A percentile compares a stretch with the other conserved stretches of the same genome.
Conservation (phyloP, 495 filamentous ascomycete species). For the Neurospora sp. region DNA sequence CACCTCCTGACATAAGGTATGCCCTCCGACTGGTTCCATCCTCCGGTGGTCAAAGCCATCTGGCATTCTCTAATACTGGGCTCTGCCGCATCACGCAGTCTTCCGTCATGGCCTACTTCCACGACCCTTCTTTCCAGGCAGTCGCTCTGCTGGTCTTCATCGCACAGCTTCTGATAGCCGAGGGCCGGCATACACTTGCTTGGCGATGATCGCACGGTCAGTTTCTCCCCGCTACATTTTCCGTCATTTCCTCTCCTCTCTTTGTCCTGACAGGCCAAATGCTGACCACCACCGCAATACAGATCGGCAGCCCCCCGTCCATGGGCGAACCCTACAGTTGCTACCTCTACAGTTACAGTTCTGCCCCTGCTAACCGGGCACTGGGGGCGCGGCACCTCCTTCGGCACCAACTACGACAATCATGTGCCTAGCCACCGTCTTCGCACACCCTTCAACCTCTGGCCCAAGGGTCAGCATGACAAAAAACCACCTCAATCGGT, state of each 20-base stretch:
- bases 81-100: not conserved
- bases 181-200: not conserved
- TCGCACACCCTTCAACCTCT: not conserved
- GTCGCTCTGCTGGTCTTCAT: not conserved
- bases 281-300: not conserved
- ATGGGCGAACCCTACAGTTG: not conserved
- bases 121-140: not conserved
- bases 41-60: not conserved
- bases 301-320: not conserved
- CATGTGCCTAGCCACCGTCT: not conserved
- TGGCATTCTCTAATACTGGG: not conserved
- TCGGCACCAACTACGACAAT: not conserved
- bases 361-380: too few relatives aligned
- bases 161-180: not conserved
- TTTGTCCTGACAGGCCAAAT: not conserved
- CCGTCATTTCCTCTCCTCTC: not conserved
- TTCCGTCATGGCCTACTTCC: not conserved
- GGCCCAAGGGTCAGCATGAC: not conserved
- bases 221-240: not conserved
- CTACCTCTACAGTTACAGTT: not conserved
- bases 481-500: not conserved
- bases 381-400: not conserved
- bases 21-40: not conserved
- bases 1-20: not conserved
- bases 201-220: not conserved